Percentiles rank a stretch among this genome's conserved stretches.
These are phyloP conservation scores for Noccaea caerulescens DNA, from an alignment of 345 rosid genomes.

Conservation along the genomic window DNA sequence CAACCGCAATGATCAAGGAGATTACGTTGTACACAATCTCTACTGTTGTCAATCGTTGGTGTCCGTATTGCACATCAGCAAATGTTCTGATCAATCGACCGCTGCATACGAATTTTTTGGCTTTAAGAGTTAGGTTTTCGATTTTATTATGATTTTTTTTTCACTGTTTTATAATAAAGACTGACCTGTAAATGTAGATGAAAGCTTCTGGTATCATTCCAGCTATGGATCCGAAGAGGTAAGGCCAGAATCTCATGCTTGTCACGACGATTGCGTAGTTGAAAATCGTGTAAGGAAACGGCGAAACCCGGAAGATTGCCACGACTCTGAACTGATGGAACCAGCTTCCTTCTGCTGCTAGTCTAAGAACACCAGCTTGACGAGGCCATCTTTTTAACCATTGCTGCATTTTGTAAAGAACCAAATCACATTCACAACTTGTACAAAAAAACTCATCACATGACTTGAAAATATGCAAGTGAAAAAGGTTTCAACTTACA, in stretches of 20 bases:
- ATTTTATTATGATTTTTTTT: too few relatives aligned
- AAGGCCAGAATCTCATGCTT: constrained; percentile 91
- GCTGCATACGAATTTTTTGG: constrained; percentile 48
- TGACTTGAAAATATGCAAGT: background rate
- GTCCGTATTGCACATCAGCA: constrained; percentile 69
- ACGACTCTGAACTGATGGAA: constrained; percentile 91
- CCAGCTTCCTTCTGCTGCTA: constrained; percentile 97
- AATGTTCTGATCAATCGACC: constrained; percentile 75
- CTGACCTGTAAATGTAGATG: constrained; percentile 89
- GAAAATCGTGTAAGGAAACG: constrained; percentile 97
- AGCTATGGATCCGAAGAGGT: constrained; percentile 78
- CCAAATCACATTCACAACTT: background rate
- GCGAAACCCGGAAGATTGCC: constrained; percentile 88
- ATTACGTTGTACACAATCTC: constrained; percentile 73
- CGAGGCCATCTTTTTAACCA: constrained; percentile 97
- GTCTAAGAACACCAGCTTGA: constrained; percentile 76
- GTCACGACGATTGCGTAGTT: constrained; percentile 91
- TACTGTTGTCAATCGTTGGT: constrained; percentile 58
- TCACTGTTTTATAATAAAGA: background rate
- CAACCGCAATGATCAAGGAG: constrained; percentile 64
- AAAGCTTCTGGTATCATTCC: constrained; percentile 99
- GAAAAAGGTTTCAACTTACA: constrained; percentile 49
- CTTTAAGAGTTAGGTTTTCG: background rate
- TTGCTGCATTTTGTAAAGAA: constrained; percentile 58
- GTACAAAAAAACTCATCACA: background rate